Conservation (phyloP, 345 rosid genomes). For the Eucalyptus victrix region DNA sequence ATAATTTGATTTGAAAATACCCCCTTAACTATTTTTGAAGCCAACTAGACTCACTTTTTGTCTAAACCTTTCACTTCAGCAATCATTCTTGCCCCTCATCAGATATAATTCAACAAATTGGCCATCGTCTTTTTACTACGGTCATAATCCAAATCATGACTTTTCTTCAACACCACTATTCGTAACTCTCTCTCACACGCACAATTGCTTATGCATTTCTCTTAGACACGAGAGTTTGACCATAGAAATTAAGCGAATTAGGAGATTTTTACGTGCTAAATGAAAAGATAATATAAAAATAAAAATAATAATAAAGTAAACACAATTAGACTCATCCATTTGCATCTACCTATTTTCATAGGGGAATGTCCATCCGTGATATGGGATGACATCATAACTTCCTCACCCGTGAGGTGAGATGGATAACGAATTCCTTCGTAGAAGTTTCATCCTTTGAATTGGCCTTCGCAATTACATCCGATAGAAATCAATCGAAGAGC, state of each 20-base stretch:
- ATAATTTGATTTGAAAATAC: fast-evolving
- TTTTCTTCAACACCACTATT: neutral
- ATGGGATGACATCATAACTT: neutral
- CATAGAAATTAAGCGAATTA: neutral
- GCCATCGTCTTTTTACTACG: neutral
- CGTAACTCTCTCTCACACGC: neutral
- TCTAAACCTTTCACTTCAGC: neutral
- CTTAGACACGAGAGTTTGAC: neutral
- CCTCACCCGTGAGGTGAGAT: neutral
- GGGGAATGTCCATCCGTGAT: neutral
- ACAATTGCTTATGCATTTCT: neutral
- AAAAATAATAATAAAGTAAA: neutral
- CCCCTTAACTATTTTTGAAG: neutral
- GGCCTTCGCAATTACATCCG: neutral
- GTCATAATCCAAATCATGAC: neutral
- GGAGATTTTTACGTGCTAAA: neutral
- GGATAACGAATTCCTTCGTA: neutral
- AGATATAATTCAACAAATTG: neutral
- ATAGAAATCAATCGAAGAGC: neutral
- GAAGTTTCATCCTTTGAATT: neutral
- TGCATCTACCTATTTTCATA: neutral
- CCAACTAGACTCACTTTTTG: fast-evolving
- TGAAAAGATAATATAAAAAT: neutral
- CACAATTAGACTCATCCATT: neutral
- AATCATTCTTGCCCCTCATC: neutral